Base-by-base conservation (phyloP, 169 alveolate species). In the Plasmodium fragile region DNA sequence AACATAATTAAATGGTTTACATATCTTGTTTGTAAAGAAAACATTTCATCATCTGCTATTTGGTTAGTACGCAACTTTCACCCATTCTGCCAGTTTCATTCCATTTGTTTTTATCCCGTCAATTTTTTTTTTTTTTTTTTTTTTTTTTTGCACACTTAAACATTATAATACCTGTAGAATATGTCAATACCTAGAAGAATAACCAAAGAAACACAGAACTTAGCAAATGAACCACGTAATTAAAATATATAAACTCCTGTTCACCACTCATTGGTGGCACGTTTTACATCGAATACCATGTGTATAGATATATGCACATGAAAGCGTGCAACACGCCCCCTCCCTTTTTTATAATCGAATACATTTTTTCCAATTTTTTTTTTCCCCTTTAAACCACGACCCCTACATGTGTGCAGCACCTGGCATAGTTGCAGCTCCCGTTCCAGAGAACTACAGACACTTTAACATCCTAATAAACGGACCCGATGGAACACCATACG, bases 401-500 rank as follows among this genome's bases (percentile, higher is more conserved):
- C 2, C 55, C 71, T 65, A 65, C 72, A 22, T 39, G 30, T 34
- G 28, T 59, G 77, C 96, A 97, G 99, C 99, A 41, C 99, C 99
- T 32, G 99, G 99, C 52, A 98, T 99, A 81, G 95, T 95, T 92
- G 99, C 99, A 34, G 97, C 95, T 52, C 99, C 99, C 22, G 98
- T 97, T 69, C 98, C 98, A 59, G 98, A 97, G 45, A 99, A 99
- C 92, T 97, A 97, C 92, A 97, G 99, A 80, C 99, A 99, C 96
- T 99, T 99, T 94, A 97, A 98, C 89, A 98, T 99, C 53, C 92
- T 93, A 91, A 98, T 99, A 97, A 95, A 96, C 34, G 99, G 99
- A 1, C 99, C 99, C 16, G 98, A 96, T 13, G 98, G 99, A 43
- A 98, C 99, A 5, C 99, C 99, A 59, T 99, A 98, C 96, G 99